Evolutionary conservation across 2,329 filamentous ascomycete genomes (phyloP).

Genomic region (Fusarium sp.): DNA sequence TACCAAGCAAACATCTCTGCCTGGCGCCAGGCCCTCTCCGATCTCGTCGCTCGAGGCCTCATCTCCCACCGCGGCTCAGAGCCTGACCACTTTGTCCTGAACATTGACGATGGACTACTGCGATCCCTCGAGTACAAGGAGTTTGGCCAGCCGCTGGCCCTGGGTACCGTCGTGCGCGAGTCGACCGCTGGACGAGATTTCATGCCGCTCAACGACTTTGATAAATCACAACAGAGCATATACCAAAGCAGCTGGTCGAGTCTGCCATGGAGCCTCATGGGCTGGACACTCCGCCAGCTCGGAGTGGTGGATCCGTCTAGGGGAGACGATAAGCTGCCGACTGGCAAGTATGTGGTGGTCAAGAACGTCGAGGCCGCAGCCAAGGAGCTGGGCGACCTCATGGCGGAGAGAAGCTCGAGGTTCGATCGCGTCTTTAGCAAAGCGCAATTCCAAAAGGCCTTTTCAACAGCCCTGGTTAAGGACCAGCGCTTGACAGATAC

Average conservation of each 20-base stretch:
- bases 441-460: slow-evolving; percentile 70
- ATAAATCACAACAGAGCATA: slow-evolving; percentile 73
- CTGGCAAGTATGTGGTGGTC: slow-evolving; percentile 73
- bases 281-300: slow-evolving; percentile 79
- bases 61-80: slow-evolving; percentile 54
- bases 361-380: slow-evolving; percentile 70
- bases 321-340: slow-evolving; percentile 66
- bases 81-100: slow-evolving; percentile 62
- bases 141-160: slow-evolving; percentile 82
- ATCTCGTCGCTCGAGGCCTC: slow-evolving; percentile 72
- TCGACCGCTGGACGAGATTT: slow-evolving; percentile 76
- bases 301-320: slow-evolving; percentile 65
- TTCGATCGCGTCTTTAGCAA: slow-evolving; percentile 77
- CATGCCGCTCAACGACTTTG: slow-evolving; percentile 76
- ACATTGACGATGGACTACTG: slow-evolving; percentile 71
- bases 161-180: slow-evolving; percentile 82
- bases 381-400: slow-evolving; percentile 61
- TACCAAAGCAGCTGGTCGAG: slow-evolving; percentile 77
- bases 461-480: slow-evolving; percentile 62
- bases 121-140: slow-evolving; percentile 79
- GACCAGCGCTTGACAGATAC: slow-evolving; percentile 64
- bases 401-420: slow-evolving; percentile 56
- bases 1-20: slow-evolving; percentile 83
- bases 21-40: slow-evolving; percentile 80
- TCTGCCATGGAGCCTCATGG: slow-evolving; percentile 75